These are phyloP conservation scores for Macaranga tanarius DNA, from an alignment of 441 rosid genomes.

Conservation along the genomic window DNA sequence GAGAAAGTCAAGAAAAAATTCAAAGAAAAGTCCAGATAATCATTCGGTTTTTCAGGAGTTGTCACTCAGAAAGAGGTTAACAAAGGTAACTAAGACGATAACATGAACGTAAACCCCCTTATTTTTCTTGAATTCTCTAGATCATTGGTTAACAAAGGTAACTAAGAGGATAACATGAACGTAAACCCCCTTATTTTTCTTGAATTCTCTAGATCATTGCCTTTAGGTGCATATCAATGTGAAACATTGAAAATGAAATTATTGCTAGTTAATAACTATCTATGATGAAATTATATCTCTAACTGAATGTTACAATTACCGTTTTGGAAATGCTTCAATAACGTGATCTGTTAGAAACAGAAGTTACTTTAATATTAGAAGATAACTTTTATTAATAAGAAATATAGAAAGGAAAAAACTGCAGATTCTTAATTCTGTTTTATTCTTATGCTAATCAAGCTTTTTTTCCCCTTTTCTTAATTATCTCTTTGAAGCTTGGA, in stretches of 20 bases:
- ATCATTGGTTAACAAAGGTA: slow-evolving; percentile 74
- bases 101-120: neutral
- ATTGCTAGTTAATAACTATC: neutral
- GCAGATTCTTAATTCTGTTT: neutral
- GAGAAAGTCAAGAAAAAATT: slow-evolving; percentile 30
- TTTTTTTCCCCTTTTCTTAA: neutral
- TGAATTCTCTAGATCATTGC: neutral
- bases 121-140: slow-evolving; percentile 2
- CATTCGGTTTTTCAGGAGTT: slow-evolving; percentile 25
- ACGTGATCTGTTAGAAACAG: neutral
- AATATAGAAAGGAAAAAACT: neutral
- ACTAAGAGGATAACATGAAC: neutral
- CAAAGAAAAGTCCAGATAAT: slow-evolving; percentile 33
- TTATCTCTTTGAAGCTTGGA: neutral
- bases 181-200: slow-evolving; percentile 1
- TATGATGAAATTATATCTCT: neutral
- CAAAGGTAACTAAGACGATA: slow-evolving; percentile 47
- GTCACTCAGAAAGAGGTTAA: slow-evolving; percentile 56
- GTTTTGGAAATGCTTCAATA: neutral
- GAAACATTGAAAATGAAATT: neutral
- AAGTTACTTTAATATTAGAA: neutral
- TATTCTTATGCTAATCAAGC: neutral
- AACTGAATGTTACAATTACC: neutral
- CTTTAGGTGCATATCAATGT: neutral
- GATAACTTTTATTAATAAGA: too few relatives aligned